These are phyloP conservation scores for Aspergillus clavatus DNA, from an alignment of 2,329 filamentous ascomycete genomes.

Conservation along the genomic window DNA sequence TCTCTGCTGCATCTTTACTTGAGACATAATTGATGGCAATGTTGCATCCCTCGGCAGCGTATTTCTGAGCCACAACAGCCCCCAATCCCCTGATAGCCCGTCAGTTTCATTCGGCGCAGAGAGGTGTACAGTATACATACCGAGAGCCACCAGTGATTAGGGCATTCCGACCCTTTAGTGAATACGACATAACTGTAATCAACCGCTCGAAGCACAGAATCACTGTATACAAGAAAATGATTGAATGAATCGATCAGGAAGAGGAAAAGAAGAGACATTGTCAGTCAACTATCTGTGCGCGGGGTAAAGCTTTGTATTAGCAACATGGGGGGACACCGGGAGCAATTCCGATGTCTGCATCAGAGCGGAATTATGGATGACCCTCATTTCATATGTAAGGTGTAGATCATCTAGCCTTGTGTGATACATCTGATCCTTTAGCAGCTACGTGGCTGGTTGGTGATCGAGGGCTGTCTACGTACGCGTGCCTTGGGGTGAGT, in stretches of 20 bases:
- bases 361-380: neutral
- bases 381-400: neutral
- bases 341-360: neutral
- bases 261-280: neutral
- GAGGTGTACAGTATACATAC: slow-evolving; percentile 37
- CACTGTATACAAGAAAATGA: neutral
- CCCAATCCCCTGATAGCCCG: slow-evolving; percentile 60
- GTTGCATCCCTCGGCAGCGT: slow-evolving; percentile 64
- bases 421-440: too few species aligned
- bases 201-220: too few species aligned
- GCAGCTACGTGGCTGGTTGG: too few species aligned
- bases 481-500: too few species aligned
- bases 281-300: neutral
- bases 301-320: neutral
- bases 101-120: neutral
- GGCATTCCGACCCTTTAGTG: slow-evolving; percentile 57
- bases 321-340: neutral
- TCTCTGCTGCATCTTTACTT: slow-evolving; percentile 55
- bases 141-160: slow-evolving; percentile 61
- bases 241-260: neutral
- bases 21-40: slow-evolving; percentile 70
- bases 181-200: slow-evolving; percentile 59
- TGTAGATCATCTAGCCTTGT: too few species aligned
- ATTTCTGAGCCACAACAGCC: slow-evolving; percentile 61
- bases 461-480: too few species aligned